Evolutionary conservation across 2,329 filamentous ascomycete genomes (phyloP), one percentile per base, ranked within the genome.

Genomic region (Amesomyces nigricolor): DNA sequence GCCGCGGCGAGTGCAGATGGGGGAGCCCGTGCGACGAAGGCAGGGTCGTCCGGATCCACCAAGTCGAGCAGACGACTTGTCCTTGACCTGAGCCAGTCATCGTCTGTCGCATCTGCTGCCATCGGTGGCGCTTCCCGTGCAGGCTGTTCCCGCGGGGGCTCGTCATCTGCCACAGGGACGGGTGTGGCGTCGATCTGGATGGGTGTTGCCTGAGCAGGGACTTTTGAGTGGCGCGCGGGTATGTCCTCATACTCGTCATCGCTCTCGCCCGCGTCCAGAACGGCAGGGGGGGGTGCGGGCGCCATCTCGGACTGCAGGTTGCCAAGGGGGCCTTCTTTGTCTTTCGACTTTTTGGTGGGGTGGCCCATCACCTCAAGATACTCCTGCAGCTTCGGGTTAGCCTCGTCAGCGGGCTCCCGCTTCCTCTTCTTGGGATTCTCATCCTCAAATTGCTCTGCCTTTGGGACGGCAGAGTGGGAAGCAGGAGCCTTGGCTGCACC

Each of bases 1-100:
- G 32, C 32, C 1, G 32, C 51, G 11, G 60, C 54, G 10, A 55
- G 52, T 11, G 56, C 59, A 47, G 62, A 54, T 51, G 61, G 60
- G 9, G 59, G 56, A 32, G 58, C 50, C 50, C 59, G 65, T 54
- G 57, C 56, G 51, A 63, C 54, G 16, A 65, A 60, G 46, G 65
- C 61, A 0, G 71, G 70, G 57, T 87, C 82, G 57, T 86, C 86
- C 43, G 89, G 87, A 64, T 95, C 89, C 52, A 91, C 78, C 29
- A 97, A 76, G 68, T 92, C 94, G 49, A 96, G 78, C 47, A 95
- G 75, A 64, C 92, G 82, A 72, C 86, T 96, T 13, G 91, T 97
- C 63, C 88, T 84, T 60, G 88, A 92, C 56, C 92, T 85, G 63
- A 96, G 77, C 94, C 94, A 99, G 71, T 97, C 91, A 58, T 86